These are phyloP conservation scores for Niebla homalea DNA, from an alignment of 495 filamentous ascomycete genomes.

Conservation along the genomic window DNA sequence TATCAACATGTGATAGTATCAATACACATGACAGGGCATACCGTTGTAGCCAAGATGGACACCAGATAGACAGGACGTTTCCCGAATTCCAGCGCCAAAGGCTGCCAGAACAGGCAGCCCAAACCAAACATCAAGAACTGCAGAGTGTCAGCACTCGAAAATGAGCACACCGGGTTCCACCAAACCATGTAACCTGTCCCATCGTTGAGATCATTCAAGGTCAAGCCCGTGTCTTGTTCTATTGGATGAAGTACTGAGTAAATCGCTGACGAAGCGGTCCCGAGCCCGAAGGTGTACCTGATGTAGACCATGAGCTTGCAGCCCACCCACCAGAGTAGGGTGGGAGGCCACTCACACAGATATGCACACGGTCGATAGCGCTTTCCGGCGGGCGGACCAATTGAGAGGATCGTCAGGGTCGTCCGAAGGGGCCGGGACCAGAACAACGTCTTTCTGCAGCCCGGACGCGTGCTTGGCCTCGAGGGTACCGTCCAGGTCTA, in stretches of 20 bases:
- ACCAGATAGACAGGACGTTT: conserved; percentile 51
- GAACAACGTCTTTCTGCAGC: conserved; percentile 43
- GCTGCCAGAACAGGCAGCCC: conserved; percentile 58
- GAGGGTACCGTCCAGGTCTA: conserved; percentile 40
- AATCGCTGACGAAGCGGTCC: conserved; percentile 45
- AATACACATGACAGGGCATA: too few relatives aligned
- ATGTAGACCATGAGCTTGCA: too few relatives aligned
- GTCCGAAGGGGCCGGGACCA: conserved; percentile 43
- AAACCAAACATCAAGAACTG: conserved; percentile 46
- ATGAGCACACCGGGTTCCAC: too few relatives aligned
- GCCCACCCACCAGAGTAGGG: background rate
- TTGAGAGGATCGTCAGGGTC: conserved; percentile 51
- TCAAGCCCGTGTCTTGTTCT: conserved; percentile 39
- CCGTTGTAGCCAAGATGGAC: conserved; percentile 41
- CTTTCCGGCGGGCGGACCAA: conserved; percentile 43
- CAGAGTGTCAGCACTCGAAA: too few relatives aligned
- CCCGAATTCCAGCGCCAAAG: conserved; percentile 51
- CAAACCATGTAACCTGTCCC: conserved; percentile 53
- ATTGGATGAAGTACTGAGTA: conserved; percentile 50
- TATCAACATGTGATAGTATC: too few relatives aligned
- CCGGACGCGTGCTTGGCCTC: conserved; percentile 28
- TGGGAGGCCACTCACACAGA: conserved; percentile 24
- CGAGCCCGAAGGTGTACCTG: conserved; percentile 46
- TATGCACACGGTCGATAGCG: conserved; percentile 37
- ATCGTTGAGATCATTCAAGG: conserved; percentile 38